Percentiles rank a stretch among this genome's conserved stretches.
Evolutionary conservation across 2,329 filamentous ascomycete genomes (phyloP).

Genomic region (Cladophialophora carrionii): DNA sequence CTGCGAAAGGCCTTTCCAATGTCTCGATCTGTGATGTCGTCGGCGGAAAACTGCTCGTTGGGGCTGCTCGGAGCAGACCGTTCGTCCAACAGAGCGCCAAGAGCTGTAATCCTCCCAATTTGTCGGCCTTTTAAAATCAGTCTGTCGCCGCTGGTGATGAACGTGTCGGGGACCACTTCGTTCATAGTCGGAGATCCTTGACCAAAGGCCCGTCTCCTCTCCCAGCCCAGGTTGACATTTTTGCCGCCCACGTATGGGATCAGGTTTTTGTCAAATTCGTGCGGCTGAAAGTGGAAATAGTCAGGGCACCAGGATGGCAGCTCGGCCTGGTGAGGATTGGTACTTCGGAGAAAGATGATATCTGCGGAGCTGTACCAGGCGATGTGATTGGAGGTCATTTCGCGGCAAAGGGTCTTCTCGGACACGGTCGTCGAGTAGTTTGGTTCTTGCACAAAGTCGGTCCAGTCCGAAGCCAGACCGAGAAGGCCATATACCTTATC

Average conservation of each 20-base stretch:
- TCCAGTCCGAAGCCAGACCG: slow-evolving; percentile 27
- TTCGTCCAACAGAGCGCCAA: slow-evolving; percentile 18
- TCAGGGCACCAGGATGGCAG: slow-evolving; percentile 31
- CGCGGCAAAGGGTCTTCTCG: slow-evolving; percentile 27
- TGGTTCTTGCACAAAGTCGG: slow-evolving; percentile 28
- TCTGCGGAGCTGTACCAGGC: slow-evolving; percentile 29
- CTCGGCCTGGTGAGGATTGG: slow-evolving; percentile 1
- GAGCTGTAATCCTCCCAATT: slow-evolving; percentile 23
- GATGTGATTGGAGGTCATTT: slow-evolving; percentile 29
- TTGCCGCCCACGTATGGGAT: slow-evolving; percentile 24
- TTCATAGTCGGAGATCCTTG: slow-evolving; percentile 21
- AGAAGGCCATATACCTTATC: slow-evolving; percentile 33
- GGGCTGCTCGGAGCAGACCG: neutral
- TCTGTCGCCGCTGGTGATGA: slow-evolving; percentile 13
- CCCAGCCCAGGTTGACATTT: slow-evolving; percentile 29
- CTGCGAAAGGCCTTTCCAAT: slow-evolving; percentile 27
- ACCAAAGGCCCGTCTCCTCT: slow-evolving; percentile 29
- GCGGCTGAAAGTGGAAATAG: slow-evolving; percentile 28
- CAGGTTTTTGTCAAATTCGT: slow-evolving; percentile 25
- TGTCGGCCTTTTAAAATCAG: slow-evolving; percentile 24
- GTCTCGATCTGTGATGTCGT: slow-evolving; percentile 17
- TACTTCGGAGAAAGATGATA: slow-evolving; percentile 31
- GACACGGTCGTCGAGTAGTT: slow-evolving; percentile 24
- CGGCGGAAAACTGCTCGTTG: neutral
- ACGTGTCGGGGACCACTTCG: slow-evolving; percentile 22